phyloP scores from a whole-genome alignment of 495 filamentous ascomycete species.

The Penicillium turbatum region DNA sequence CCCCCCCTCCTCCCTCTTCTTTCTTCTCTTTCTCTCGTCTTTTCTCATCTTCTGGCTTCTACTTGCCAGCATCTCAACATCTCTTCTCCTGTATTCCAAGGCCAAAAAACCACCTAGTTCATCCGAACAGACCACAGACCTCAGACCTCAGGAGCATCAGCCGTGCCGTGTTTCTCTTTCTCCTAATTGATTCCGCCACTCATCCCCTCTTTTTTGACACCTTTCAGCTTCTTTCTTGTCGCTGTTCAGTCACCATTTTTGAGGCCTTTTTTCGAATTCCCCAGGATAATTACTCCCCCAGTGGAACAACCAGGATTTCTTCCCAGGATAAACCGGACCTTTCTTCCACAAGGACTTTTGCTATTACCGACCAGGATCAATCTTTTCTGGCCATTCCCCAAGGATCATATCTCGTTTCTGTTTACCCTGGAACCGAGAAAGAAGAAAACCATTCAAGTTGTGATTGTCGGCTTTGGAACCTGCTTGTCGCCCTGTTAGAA shows the following conservation, averaged over 20 bases:
- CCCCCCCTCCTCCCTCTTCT: slow-evolving; percentile 13
- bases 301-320: slow-evolving; percentile 20
- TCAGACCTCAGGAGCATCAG: slow-evolving; percentile 9
- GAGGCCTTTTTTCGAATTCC: slow-evolving; percentile 19
- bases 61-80: slow-evolving; percentile 1
- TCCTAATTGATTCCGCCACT: slow-evolving; percentile 12
- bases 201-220: slow-evolving; percentile 3
- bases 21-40: slow-evolving; percentile 19
- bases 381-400: slow-evolving; percentile 19
- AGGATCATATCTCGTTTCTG: slow-evolving; percentile 18
- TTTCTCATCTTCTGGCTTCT: slow-evolving; percentile 17
- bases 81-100: slow-evolving; percentile 4
- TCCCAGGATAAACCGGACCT: slow-evolving; percentile 24
- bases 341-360: slow-evolving; percentile 18
- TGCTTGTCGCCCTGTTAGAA: slow-evolving; percentile 23
- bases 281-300: slow-evolving; percentile 19
- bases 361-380: slow-evolving; percentile 20
- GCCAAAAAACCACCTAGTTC: slow-evolving; percentile 11
- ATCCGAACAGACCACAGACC: slow-evolving; percentile 7
- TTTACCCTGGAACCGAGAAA: slow-evolving; percentile 13
- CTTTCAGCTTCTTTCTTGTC: slow-evolving; percentile 5
- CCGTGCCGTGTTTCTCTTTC: slow-evolving; percentile 12
- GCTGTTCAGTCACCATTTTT: slow-evolving; percentile 11
- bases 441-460: slow-evolving; percentile 14
- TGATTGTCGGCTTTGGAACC: slow-evolving; percentile 21